Conservation (phyloP, 2,329 filamentous ascomycete genomes). For the Plenodomus biglobosus region DNA sequence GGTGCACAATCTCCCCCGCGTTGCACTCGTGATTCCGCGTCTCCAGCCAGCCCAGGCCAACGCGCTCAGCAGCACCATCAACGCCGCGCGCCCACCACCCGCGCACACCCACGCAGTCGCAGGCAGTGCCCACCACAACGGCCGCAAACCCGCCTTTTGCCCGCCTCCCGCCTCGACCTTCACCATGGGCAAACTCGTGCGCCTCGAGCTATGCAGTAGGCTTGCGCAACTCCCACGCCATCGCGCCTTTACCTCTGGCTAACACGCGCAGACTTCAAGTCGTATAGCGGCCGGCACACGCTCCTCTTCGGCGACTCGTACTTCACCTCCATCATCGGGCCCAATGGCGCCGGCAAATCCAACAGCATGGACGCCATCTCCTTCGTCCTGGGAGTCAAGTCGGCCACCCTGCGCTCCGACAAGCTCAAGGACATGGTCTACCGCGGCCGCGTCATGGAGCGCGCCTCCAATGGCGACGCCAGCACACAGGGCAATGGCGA, state of each 20-base stretch:
- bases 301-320: slow-evolving; percentile 96
- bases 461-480: slow-evolving; percentile 56
- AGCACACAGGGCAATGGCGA: slow-evolving; percentile 50
- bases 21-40: slow-evolving; percentile 11
- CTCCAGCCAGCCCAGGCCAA: slow-evolving; percentile 6
- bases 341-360: slow-evolving; percentile 99
- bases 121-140: no score
- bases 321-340: slow-evolving; percentile 98
- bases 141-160: slow-evolving; percentile 12
- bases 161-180: slow-evolving; percentile 13
- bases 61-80: slow-evolving; percentile 5
- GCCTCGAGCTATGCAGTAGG: slow-evolving; percentile 90
- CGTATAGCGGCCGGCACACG: slow-evolving; percentile 94
- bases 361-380: slow-evolving; percentile 99
- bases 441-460: slow-evolving; percentile 88
- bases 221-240: slow-evolving; percentile 3
- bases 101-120: slow-evolving; percentile 1
- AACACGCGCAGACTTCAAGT: slow-evolving; percentile 77
- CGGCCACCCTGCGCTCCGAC: slow-evolving; percentile 91
- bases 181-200: slow-evolving; percentile 90
- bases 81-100: no score
- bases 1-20: no score
- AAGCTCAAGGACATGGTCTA: slow-evolving; percentile 95
- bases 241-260: slow-evolving; percentile 13
- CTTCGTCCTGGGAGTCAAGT: slow-evolving; percentile 97